These are phyloP conservation scores for Ustilago trichophora DNA, from an alignment of 1,284 basidiomycete species.

Conservation along the genomic window DNA sequence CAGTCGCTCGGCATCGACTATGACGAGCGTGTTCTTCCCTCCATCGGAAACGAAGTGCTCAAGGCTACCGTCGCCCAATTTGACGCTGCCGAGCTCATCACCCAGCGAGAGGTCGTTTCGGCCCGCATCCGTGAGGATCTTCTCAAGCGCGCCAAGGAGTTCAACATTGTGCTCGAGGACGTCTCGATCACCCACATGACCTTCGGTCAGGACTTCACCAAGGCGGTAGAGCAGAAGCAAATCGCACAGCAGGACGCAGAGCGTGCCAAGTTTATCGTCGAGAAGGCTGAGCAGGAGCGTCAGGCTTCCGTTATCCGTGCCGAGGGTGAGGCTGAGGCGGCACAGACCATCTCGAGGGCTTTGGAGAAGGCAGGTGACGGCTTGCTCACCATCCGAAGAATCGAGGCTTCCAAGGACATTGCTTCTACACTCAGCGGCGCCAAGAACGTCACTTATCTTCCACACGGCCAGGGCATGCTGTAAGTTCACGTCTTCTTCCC, in stretches of 20 bases:
- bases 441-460: conserved; percentile 69
- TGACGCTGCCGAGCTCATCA: conserved; percentile 94
- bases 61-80: conserved; percentile 99
- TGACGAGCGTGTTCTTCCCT: conserved; percentile 83
- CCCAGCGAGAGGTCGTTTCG: conserved; percentile 76
- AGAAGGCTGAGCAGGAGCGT: conserved; percentile 94
- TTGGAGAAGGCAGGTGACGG: conserved; percentile 93
- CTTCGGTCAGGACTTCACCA: conserved; percentile 72
- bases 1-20: conserved; percentile 93
- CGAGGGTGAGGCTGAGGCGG: conserved; percentile 96
- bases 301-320: conserved; percentile 97
- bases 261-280: conserved; percentile 97
- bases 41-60: conserved; percentile 88
- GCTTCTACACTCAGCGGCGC: conserved; percentile 69
- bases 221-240: conserved; percentile 96
- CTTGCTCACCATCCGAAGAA: conserved; percentile 92
- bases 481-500: conserved; percentile 15
- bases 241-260: conserved; percentile 93
- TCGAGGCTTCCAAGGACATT: conserved; percentile 97
- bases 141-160: conserved; percentile 90
- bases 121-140: conserved; percentile 93
- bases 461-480: conserved; percentile 67
- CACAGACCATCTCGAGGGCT: conserved; percentile 84
- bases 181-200: conserved; percentile 84
- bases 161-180: conserved; percentile 94